These are phyloP conservation scores for Blastocystis sp. DNA, from an alignment of 352 stramenopile species.

Conservation along the genomic window DNA sequence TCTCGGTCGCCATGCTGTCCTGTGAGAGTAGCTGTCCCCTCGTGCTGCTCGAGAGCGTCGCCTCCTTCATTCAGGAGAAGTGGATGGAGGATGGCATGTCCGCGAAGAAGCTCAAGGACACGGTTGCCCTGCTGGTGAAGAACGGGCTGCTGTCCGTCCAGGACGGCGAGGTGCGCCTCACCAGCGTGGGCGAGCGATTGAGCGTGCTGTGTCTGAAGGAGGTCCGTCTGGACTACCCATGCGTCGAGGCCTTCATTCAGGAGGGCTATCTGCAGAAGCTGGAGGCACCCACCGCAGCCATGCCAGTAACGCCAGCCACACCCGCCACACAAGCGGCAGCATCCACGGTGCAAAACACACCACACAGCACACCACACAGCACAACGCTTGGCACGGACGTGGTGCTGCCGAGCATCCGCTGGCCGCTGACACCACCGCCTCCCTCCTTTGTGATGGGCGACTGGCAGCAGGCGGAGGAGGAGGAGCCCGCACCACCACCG, in stretches of 20 bases:
- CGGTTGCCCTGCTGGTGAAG: neutral
- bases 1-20: neutral
- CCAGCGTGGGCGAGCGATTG: neutral
- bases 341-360: too few relatives aligned
- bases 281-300: neutral
- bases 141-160: neutral
- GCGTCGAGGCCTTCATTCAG: constrained; percentile 22
- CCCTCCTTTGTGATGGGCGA: neutral
- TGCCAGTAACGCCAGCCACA: too few relatives aligned
- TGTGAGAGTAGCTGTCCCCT: neutral
- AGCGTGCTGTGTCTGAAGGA: neutral
- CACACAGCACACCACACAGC: too few relatives aligned
- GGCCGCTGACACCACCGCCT: constrained; percentile 5
- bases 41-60: neutral
- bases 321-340: neutral
- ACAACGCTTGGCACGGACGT: neutral
- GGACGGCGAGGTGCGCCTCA: neutral
- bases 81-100: neutral
- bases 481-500: neutral
- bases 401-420: constrained; percentile 8
- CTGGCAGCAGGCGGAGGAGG: neutral
- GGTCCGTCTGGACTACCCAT: constrained; percentile 41
- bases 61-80: neutral
- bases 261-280: neutral
- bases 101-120: constrained; percentile 21